These are phyloP conservation scores for Trichosanthes cucumerina DNA, from an alignment of 306 rosid species.

Conservation along the genomic window DNA sequence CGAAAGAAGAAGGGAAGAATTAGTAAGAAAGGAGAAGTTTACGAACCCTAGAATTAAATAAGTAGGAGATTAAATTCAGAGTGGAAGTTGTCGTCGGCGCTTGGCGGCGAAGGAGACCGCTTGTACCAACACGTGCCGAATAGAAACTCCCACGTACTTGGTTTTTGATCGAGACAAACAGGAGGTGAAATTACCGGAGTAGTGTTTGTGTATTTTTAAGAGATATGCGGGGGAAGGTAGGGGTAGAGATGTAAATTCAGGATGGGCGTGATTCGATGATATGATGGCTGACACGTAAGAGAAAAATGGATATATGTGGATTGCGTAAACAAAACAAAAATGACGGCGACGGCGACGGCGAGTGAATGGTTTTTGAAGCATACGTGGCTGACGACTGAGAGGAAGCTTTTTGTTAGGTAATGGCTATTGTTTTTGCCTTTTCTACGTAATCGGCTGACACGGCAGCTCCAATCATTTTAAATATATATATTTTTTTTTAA, in stretches of 20 bases:
- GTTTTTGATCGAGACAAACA: neutral
- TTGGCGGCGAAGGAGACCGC: conserved; percentile 11
- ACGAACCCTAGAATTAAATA: neutral
- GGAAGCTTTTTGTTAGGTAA: neutral
- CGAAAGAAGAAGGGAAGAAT: neutral
- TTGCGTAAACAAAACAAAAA: conserved; percentile 11
- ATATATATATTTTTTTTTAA: neutral
- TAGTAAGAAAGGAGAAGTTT: neutral
- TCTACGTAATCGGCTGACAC: neutral
- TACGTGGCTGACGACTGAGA: neutral
- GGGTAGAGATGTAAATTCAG: neutral
- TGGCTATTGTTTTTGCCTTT: neutral
- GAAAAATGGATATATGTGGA: neutral
- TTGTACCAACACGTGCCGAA: neutral
- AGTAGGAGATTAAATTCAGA: neutral
- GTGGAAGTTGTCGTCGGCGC: neutral
- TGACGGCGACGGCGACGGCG: conserved; percentile 5
- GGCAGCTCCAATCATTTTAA: neutral
- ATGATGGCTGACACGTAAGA: neutral
- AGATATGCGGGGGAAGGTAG: neutral
- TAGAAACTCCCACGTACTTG: neutral
- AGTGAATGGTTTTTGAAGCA: neutral
- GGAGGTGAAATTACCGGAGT: neutral
- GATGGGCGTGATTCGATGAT: neutral
- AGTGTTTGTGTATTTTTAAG: neutral